Percentiles rank a stretch among this genome's conserved stretches.
These are phyloP conservation scores for Tricholoma matsutake DNA, from an alignment of 768 basidiomycete species.

Conservation along the genomic window DNA sequence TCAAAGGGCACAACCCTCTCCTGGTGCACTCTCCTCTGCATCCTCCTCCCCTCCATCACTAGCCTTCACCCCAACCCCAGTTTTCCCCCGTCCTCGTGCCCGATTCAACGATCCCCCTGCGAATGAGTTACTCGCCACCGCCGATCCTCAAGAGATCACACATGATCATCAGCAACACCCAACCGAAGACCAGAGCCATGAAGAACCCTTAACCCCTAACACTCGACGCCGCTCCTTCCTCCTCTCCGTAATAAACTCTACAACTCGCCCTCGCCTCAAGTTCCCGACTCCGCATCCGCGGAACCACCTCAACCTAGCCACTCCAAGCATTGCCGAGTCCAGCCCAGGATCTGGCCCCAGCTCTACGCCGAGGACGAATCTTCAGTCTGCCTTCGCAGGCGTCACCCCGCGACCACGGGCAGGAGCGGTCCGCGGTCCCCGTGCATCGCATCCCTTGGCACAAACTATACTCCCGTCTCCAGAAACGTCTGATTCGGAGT, in stretches of 20 bases:
- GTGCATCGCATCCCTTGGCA: constrained; percentile 65
- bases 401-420: constrained; percentile 60
- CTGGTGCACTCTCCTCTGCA: constrained; percentile 34
- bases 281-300: constrained; percentile 62
- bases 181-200: constrained; percentile 22
- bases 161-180: constrained; percentile 20
- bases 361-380: constrained; percentile 25
- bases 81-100: constrained; percentile 57
- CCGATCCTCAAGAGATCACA: constrained; percentile 20
- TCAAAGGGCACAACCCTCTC: constrained; percentile 29
- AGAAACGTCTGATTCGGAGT: constrained; percentile 33
- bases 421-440: constrained; percentile 22
- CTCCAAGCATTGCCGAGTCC: constrained; percentile 30
- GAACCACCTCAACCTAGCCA: constrained; percentile 28
- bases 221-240: constrained; percentile 79
- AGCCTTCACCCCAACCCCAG: constrained; percentile 68
- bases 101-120: constrained; percentile 55
- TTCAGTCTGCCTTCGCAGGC: constrained; percentile 57
- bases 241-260: constrained; percentile 80
- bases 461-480: constrained; percentile 45
- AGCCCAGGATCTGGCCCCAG: constrained; percentile 36
- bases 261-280: constrained; percentile 68
- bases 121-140: constrained; percentile 38
- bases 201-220: constrained; percentile 60
- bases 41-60: constrained; percentile 57